These are phyloP conservation scores for Striga asiatica DNA, from an alignment of 257 asterid species.

Conservation along the genomic window DNA sequence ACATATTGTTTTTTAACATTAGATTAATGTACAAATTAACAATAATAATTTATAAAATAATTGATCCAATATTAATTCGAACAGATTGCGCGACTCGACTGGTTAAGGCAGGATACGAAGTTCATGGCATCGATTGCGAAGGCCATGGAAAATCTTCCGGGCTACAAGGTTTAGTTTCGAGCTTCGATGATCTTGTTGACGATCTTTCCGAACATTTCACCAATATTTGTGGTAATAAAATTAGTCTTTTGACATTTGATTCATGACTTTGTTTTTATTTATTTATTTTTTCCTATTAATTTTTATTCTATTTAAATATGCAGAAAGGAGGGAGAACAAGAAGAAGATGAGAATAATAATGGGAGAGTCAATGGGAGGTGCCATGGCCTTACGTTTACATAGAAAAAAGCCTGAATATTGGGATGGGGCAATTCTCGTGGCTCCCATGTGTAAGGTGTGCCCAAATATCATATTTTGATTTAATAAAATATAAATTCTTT, in stretches of 20 bases:
- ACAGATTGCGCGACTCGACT: constrained; percentile 34
- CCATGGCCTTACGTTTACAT: constrained; percentile 54
- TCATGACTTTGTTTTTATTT: too few relatives aligned
- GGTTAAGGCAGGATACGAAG: constrained; percentile 49
- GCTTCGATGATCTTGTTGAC: constrained; percentile 48
- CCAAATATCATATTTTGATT: too few relatives aligned
- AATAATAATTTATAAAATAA: too few relatives aligned
- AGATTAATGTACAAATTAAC: too few relatives aligned
- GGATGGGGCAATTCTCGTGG: constrained; percentile 61
- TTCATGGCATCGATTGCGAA: constrained; percentile 42
- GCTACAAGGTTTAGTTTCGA: constrained; percentile 35
- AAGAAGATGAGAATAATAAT: constrained; percentile 38
- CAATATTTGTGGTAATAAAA: constrained; percentile 33
- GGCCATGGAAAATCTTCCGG: constrained; percentile 71
- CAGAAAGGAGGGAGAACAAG: constrained; percentile 41
- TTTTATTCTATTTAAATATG: not conserved
- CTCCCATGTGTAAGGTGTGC: constrained; percentile 87
- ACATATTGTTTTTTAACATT: too few relatives aligned
- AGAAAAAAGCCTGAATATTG: constrained; percentile 47
- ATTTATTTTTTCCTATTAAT: too few relatives aligned
- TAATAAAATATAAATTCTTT: too few relatives aligned
- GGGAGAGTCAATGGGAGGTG: constrained; percentile 92
- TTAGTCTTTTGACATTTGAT: too few relatives aligned
- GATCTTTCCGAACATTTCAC: constrained; percentile 48
- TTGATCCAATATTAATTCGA: not conserved